Percentiles rank a stretch among this genome's conserved stretches.
These are phyloP conservation scores for Sphagnum tenellum DNA, from an alignment of 225 moss, liverwort and hornwort genomes.

Conservation along the genomic window DNA sequence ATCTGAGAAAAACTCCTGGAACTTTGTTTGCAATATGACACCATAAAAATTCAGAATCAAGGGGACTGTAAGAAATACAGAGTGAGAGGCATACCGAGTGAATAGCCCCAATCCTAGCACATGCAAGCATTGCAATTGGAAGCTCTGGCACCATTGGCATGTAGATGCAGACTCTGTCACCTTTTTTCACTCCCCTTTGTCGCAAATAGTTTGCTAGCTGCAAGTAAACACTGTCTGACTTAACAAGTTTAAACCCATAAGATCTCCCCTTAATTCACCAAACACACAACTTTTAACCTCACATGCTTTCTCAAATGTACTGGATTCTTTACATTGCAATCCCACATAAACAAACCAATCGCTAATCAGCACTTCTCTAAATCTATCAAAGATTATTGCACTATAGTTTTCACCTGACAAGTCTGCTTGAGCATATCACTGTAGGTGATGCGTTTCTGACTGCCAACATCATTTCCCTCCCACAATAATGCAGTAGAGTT, in stretches of 20 bases:
- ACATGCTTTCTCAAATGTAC: too few species aligned
- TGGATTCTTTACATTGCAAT: background rate
- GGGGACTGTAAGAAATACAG: too few species aligned
- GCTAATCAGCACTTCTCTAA: background rate
- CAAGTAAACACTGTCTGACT: background rate
- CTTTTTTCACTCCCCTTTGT: constrained; percentile 67
- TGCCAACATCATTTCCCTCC: constrained; percentile 81
- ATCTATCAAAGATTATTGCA: too few species aligned
- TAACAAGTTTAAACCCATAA: too few species aligned
- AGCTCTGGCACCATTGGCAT: constrained; percentile 88
- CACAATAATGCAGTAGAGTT: constrained; percentile 61
- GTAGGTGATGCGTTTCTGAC: constrained; percentile 44
- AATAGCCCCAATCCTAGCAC: constrained; percentile 76
- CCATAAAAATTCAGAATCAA: too few species aligned
- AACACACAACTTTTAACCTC: too few species aligned
- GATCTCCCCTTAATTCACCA: too few species aligned
- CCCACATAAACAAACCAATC: background rate
- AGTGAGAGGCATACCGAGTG: constrained; percentile 37
- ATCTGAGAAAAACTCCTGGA: too few species aligned
- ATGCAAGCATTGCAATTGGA: constrained; percentile 87
- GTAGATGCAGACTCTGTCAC: constrained; percentile 77
- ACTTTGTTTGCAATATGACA: too few species aligned
- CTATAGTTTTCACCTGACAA: constrained; percentile 30
- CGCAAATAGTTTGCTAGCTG: constrained; percentile 78
- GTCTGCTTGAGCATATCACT: constrained; percentile 42